Evolutionary conservation across 257 asterid species (phyloP), one percentile per base, ranked within the genome.

Genomic region (Salvia splendens): DNA sequence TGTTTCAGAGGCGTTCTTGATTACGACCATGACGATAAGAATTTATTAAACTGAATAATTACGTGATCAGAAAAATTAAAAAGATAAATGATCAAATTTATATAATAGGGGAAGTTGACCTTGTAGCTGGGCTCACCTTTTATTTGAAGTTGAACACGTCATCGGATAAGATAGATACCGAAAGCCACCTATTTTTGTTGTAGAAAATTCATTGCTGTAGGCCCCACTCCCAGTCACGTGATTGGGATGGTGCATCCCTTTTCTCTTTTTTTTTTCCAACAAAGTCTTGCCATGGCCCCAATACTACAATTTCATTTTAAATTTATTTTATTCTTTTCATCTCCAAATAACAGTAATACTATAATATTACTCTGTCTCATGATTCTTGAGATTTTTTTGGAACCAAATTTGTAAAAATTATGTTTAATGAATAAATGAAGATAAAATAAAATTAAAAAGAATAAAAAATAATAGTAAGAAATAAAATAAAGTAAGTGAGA

Each of bases 161-260:
- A 67, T 38, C 4, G 58, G 78, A 73, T 73, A 67, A 66, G 73
- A 15, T 50, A 28, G 77, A 65, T 58, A 33, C 8, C 30, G 56
- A 38, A 35, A 41, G 14, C 67, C 63, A 64, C 67, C 61, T 48
- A 65, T 8, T 20, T 64, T 65, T 57, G 14, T 63, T 40, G 38
- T 36, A 41, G 50, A 73, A 73, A 66, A 24, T 35, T 40, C 36
- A 65, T 38, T 36, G 30, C 2, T 0, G 10, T 56, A 2, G 73
- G 73, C 4, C 46, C 77, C 72, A 72, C 61, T 11, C 30, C 4
- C 1, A 36, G 61, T 55, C 66, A 64, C 64, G 65, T 72, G 76
- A 72, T 54, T 20, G 67, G 67, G 67, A 64, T 55, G 56, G 49
- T 54, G 53, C 63, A 46, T 38, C 76, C 32, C 32, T 68, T 45